Base-by-base conservation (phyloP, 1,139 yeast species). In the Hyphopichia burtonii region DNA sequence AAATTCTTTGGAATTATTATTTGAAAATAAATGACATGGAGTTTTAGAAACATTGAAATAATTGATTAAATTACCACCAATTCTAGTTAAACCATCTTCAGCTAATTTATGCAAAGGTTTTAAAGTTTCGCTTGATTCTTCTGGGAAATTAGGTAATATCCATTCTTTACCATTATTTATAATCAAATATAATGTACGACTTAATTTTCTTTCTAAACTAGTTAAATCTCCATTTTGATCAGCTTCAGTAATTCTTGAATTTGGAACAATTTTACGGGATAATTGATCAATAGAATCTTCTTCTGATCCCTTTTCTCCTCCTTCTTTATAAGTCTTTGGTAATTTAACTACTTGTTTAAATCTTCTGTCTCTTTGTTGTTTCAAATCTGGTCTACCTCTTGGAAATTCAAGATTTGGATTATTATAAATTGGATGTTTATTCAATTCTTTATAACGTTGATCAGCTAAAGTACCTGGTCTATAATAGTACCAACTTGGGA, bases 401-500 rank as follows among this genome's bases (percentile, higher is more conserved):
- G 93, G 85, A 61, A 78, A 90, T 71, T 83, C 86, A 36, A 87
- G 83, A 50, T 83, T 86, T 22, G 89, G 86, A 50, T 82, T 83
- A 52, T 80, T 78, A 41, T 82, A 76, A 3, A 83, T 78, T 9
- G 96, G 96, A 42, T 84, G 83, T 46, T 74, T 76, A 59, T 91
- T 96, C 38, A 86, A 83, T 53, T 83, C 81, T 42, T 82, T 69
- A 65, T 82, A 93, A 55, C 81, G 81, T 61, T 90, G 87, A 60
- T 90, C 96, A 9, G 96, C 81, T 49, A 93, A 71, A 1, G 98
- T 86, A 48, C 98, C 98, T 54, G 80, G 85, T 61, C 86, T 87
- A 70, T 85, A 93, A 70, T 90, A 94, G 62, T 82, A 91, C 80
- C 91, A 90, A 53, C 85, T 83, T 5, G 99, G 98, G 64, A 93